Percentiles rank a stretch among this genome's conserved stretches.
Conservation (phyloP, 495 filamentous ascomycete species). For the Xylaria cubensis region DNA sequence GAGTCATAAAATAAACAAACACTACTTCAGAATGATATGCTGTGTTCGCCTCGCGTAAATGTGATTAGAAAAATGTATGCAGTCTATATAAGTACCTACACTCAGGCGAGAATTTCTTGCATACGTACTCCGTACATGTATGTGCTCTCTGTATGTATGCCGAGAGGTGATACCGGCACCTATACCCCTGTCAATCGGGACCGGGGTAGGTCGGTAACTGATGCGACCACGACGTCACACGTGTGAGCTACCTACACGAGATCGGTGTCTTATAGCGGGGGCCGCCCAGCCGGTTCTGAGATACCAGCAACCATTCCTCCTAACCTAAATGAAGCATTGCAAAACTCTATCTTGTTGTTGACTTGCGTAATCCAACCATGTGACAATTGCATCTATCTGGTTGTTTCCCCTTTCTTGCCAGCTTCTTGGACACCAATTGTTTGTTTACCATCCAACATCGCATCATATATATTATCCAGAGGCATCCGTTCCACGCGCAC, state of each 20-base stretch:
- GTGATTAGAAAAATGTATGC: not conserved
- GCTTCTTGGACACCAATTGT: not conserved
- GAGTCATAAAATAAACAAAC: not conserved
- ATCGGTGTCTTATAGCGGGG: not conserved
- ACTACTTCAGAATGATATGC: not conserved
- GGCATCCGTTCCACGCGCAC: not conserved
- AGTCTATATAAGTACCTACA: not conserved
- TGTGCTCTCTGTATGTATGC: not conserved
- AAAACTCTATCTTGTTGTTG: not conserved
- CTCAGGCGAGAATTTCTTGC: not conserved
- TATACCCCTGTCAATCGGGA: slow-evolving; percentile 8
- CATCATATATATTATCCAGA: not conserved
- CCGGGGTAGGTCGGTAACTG: not conserved
- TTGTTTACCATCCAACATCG: not conserved
- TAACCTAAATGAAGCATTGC: not conserved
- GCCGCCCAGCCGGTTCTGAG: not conserved
- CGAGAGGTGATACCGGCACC: not conserved
- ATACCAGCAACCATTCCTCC: not conserved
- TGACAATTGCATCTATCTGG: not conserved
- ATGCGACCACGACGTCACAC: slow-evolving; percentile 16
- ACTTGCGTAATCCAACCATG: not conserved
- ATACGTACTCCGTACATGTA: not conserved
- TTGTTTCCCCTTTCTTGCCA: not conserved
- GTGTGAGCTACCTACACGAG: not conserved
- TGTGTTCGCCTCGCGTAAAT: slow-evolving; percentile 1